Evolutionary conservation across 371 early-diverging fungal species (phyloP), one percentile per base, ranked within the genome.

Genomic region (Apophysomyces sp.): DNA sequence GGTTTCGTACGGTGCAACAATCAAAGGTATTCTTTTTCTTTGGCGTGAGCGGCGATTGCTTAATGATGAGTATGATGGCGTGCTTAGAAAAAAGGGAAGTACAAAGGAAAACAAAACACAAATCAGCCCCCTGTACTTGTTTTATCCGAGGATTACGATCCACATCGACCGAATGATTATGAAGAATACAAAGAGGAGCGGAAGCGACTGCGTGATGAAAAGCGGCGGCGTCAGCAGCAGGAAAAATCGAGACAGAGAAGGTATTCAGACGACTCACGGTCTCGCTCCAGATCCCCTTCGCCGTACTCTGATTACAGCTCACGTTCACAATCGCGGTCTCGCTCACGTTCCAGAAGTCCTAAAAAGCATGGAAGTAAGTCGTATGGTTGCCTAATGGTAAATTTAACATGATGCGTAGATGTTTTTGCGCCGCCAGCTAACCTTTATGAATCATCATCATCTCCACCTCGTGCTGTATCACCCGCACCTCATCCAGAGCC

Each of bases 91-190:
- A 68, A 72, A 58, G 65, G 65, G n/a, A 67, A 72, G 58, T 53
- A 57, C 15, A 62, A 60, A 4, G 56, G 57, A 16, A 64, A 64
- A 44, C 55, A 74, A 66, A 54, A 57, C 34, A 26, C 54, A 63
- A n/a, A 58, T n/a, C 65, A 67, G n/a, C 75, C 75, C 21, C 57
- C 67, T n/a, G 61, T 63, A 16, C 71, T 73, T 44, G 73, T 76
- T 57, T 65, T 87, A 68, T 58, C 73, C 39, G 84, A 84, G 41
- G 85, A 85, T 49, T 87, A 87, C 57, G 85, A 87, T 32, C 83
- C 86, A 30, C 69, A 78, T n/a, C 65, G 78, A 44, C 88, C 88
- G 0, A 87, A 85, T 57, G 86, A 87, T 40, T 87, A 80, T 55
- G 83, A 84, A 40, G 76, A 77, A 53, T 85, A 85, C 57, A 85